Evolutionary conservation across 805 yeast genomes (phyloP).

Genomic region (Huiozyma naganishii): DNA sequence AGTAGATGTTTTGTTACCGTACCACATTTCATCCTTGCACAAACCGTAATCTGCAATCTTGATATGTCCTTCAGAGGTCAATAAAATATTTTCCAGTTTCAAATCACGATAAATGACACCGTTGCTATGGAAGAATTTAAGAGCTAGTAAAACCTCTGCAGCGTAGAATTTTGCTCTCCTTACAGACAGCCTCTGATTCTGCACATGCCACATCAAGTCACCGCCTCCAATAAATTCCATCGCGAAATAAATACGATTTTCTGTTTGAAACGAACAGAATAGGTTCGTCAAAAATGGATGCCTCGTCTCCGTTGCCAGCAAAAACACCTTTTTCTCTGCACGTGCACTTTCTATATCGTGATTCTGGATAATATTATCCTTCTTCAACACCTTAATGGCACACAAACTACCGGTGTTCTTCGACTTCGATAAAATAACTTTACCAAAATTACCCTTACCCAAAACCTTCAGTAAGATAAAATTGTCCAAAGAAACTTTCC

Average conservation of each 20-base stretch:
- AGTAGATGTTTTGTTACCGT: slow-evolving; percentile 76
- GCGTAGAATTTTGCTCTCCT: slow-evolving; percentile 95
- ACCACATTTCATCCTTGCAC: slow-evolving; percentile 90
- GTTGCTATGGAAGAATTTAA: slow-evolving; percentile 88
- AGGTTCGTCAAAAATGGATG: slow-evolving; percentile 90
- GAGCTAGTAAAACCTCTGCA: slow-evolving; percentile 84
- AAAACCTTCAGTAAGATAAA: slow-evolving; percentile 88
- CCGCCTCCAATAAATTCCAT: slow-evolving; percentile 98
- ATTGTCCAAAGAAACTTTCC: slow-evolving; percentile 86
- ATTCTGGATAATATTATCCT: slow-evolving; percentile 88
- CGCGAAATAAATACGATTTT: slow-evolving; percentile 91
- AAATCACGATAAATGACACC: slow-evolving; percentile 95
- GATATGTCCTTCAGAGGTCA: slow-evolving; percentile 86
- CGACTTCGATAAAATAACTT: slow-evolving; percentile 94
- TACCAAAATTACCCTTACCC: slow-evolving; percentile 98
- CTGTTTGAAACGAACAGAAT: slow-evolving; percentile 95
- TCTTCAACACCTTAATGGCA: slow-evolving; percentile 93
- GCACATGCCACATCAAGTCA: slow-evolving; percentile 99
- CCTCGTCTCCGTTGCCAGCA: slow-evolving; percentile 68
- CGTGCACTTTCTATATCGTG: slow-evolving; percentile 93
- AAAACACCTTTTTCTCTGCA: slow-evolving; percentile 87
- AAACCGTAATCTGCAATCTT: slow-evolving; percentile 96
- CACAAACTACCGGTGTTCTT: slow-evolving; percentile 71
- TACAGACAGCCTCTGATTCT: slow-evolving; percentile 77
- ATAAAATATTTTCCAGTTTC: slow-evolving; percentile 85